Evolutionary conservation across 441 rosid species (phyloP).

Genomic region (Erodium moschatum): DNA sequence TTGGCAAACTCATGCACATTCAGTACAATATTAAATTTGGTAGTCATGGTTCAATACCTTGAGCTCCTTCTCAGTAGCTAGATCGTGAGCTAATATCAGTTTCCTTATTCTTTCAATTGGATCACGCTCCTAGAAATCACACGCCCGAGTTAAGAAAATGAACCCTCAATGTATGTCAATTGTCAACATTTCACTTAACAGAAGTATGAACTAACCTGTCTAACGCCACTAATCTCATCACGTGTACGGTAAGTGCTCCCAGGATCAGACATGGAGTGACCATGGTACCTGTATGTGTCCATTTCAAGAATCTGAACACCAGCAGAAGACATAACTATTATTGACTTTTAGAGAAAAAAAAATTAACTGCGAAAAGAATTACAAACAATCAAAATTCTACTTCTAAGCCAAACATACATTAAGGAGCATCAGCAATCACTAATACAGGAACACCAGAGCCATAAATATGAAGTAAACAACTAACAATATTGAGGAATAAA

Average conservation of each 20-base stretch:
- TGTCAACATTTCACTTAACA: not conserved
- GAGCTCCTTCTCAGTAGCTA: constrained; percentile 88
- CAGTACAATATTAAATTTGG: not conserved
- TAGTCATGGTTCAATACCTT: constrained; percentile 39
- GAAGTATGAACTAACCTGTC: constrained; percentile 49
- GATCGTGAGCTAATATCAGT: constrained; percentile 58
- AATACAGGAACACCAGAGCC: too few species aligned
- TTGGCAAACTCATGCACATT: too few species aligned
- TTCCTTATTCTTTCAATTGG: constrained; percentile 84
- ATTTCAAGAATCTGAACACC: constrained; percentile 74
- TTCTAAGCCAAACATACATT: too few species aligned
- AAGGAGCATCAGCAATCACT: too few species aligned
- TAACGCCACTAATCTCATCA: constrained; percentile 78
- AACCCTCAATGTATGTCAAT: not conserved
- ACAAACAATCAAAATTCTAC: too few species aligned
- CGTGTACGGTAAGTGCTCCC: constrained; percentile 99
- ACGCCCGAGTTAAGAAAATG: not conserved
- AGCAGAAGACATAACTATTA: too few species aligned
- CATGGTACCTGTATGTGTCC: constrained; percentile 97
- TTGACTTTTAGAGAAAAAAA: too few species aligned
- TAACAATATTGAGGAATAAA: too few species aligned
- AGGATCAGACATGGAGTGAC: constrained; percentile 99
- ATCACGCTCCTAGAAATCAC: constrained; percentile 66
- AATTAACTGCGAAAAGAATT: too few species aligned
- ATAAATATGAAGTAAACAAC: too few species aligned